Evolutionary conservation across 2,329 filamentous ascomycete genomes (phyloP).

Genomic region (Shiraia sp.): DNA sequence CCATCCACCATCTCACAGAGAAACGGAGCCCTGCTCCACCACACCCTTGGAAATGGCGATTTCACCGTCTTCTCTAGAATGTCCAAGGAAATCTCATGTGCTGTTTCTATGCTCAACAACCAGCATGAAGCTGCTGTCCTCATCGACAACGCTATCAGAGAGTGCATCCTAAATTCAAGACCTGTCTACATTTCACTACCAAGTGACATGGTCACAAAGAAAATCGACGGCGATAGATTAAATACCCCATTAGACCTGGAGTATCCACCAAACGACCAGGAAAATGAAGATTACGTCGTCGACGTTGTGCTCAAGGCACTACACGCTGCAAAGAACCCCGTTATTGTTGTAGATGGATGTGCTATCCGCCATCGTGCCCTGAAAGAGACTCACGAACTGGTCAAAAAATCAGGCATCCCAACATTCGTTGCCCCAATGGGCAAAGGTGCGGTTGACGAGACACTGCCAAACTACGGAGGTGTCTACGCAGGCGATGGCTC

Average conservation of each 20-base stretch:
- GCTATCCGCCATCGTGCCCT: constrained; percentile 76
- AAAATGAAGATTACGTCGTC: constrained; percentile 81
- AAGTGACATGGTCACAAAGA: constrained; percentile 76
- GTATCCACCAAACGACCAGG: constrained; percentile 67
- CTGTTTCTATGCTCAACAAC: constrained; percentile 71
- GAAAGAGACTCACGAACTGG: constrained; percentile 70
- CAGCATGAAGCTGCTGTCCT: constrained; percentile 70
- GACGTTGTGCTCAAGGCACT: constrained; percentile 76
- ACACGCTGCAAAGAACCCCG: constrained; percentile 70
- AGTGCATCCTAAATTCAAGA: constrained; percentile 73
- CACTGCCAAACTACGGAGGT: constrained; percentile 74
- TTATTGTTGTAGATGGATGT: constrained; percentile 83
- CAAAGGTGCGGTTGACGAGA: constrained; percentile 81
- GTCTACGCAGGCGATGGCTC: constrained; percentile 84
- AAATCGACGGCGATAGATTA: constrained; percentile 74
- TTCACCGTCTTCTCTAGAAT: constrained; percentile 84
- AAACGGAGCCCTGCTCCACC: constrained; percentile 50
- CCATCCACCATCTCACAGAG: constrained; percentile 48
- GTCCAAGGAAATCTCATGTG: constrained; percentile 71
- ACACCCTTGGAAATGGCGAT: constrained; percentile 62
- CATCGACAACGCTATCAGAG: constrained; percentile 75
- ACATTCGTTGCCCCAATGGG: constrained; percentile 91
- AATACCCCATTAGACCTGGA: constrained; percentile 70
- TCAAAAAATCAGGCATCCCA: constrained; percentile 74
- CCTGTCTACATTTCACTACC: constrained; percentile 86